These are phyloP conservation scores for Otatea glauca DNA, from an alignment of 176 grass and related monocot species.

Conservation along the genomic window DNA sequence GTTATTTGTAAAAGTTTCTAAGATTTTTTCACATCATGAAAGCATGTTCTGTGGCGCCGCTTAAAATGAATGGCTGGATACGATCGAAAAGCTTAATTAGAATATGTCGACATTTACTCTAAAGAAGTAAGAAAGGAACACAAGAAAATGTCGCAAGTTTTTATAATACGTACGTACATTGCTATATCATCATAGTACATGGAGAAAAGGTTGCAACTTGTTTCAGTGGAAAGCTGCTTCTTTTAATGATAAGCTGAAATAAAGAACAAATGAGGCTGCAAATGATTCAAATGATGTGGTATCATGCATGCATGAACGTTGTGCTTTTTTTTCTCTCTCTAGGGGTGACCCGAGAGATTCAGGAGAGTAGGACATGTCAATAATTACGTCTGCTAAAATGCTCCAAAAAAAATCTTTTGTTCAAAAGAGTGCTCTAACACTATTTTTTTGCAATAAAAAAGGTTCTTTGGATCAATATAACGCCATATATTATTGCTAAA, in stretches of 20 bases:
- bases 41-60: background rate
- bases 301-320: slow-evolving; percentile 37
- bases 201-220: slow-evolving; percentile 46
- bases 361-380: slow-evolving; percentile 38
- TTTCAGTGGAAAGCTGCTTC: slow-evolving; percentile 15
- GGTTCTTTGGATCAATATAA: background rate
- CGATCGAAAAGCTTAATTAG: background rate
- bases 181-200: background rate
- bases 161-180: background rate
- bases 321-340: background rate
- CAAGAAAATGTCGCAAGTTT: background rate
- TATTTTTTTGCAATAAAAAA: background rate
- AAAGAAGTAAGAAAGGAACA: background rate
- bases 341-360: slow-evolving; percentile 26
- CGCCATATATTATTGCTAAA: too few species aligned
- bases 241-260: slow-evolving; percentile 38
- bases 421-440: background rate
- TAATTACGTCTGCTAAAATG: slow-evolving; percentile 30
- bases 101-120: background rate
- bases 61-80: background rate
- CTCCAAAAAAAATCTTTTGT: background rate
- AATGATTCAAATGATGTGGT: slow-evolving; percentile 48
- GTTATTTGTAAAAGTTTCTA: background rate
- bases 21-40: background rate
- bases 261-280: slow-evolving; percentile 5